Conservation (phyloP, 1,284 basidiomycete genomes). For the Flammula alnicola region DNA sequence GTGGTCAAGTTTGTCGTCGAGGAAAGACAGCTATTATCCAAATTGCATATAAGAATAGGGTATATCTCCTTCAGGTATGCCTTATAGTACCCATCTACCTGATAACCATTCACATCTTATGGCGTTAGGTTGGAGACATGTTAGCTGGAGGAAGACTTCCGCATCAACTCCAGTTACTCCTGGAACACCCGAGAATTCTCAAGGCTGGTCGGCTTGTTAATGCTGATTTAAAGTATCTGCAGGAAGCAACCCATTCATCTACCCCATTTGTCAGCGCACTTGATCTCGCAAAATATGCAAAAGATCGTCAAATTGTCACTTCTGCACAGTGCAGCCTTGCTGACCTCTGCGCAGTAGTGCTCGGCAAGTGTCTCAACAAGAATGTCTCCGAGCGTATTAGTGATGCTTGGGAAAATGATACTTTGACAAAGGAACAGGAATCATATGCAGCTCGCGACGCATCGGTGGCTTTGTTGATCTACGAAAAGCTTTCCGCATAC, state of each 20-base stretch:
- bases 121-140: constrained; percentile 15
- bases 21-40: not conserved
- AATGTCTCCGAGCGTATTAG: constrained; percentile 23
- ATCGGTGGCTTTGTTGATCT: constrained; percentile 22
- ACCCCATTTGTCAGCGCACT: constrained; percentile 22
- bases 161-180: constrained; percentile 13
- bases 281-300: constrained; percentile 26
- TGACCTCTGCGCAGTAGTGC: constrained; percentile 27
- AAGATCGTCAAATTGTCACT: constrained; percentile 17
- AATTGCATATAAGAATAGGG: constrained; percentile 16
- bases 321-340: constrained; percentile 17
- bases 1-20: constrained; percentile 2
- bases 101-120: not conserved
- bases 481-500: constrained; percentile 2
- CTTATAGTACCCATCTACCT: too few species aligned
- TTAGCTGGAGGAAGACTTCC: constrained; percentile 14
- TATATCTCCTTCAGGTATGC: constrained; percentile 21
- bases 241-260: constrained; percentile 11
- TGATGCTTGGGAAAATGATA: constrained; percentile 24
- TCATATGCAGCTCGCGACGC: constrained; percentile 33
- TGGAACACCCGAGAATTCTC: constrained; percentile 20
- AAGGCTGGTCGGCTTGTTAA: constrained; percentile 25
- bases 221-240: constrained; percentile 24
- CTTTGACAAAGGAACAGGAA: constrained; percentile 22
- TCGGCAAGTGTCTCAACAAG: constrained; percentile 24